These are phyloP conservation scores for Mycocentrospora acerina DNA, from an alignment of 2,329 filamentous ascomycete genomes.

Conservation along the genomic window DNA sequence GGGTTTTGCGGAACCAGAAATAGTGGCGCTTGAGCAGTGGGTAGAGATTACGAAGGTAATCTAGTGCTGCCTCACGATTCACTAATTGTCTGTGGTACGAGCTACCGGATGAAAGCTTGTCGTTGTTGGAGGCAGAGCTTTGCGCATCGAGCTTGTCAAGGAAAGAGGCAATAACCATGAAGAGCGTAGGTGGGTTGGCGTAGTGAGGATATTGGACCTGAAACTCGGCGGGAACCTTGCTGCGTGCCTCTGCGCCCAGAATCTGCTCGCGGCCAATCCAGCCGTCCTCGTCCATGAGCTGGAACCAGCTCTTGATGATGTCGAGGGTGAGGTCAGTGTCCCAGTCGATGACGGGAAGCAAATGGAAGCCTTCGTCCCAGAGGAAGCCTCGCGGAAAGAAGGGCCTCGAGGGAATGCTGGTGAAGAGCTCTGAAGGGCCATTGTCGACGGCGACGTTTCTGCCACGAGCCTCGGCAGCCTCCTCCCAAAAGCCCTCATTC, in stretches of 20 bases:
- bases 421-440: slow-evolving; percentile 85
- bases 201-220: slow-evolving; percentile 96
- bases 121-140: slow-evolving; percentile 32
- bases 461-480: slow-evolving; percentile 75
- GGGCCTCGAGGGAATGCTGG: slow-evolving; percentile 84
- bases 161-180: slow-evolving; percentile 82
- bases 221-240: slow-evolving; percentile 91
- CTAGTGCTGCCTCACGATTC: slow-evolving; percentile 65
- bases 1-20: slow-evolving; percentile 92
- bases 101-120: slow-evolving; percentile 40
- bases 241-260: slow-evolving; percentile 84
- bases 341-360: slow-evolving; percentile 90
- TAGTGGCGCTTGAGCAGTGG: slow-evolving; percentile 87
- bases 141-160: slow-evolving; percentile 70
- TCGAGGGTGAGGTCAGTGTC: slow-evolving; percentile 82
- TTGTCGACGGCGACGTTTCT: slow-evolving; percentile 70
- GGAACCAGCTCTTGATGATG: slow-evolving; percentile 94
- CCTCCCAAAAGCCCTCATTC: slow-evolving; percentile 93
- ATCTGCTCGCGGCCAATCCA: slow-evolving; percentile 99
- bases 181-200: slow-evolving; percentile 93
- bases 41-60: slow-evolving; percentile 76
- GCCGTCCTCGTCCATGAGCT: slow-evolving; percentile 91
- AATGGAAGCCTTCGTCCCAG: slow-evolving; percentile 97
- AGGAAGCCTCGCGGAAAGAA: slow-evolving; percentile 97
- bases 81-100: slow-evolving; percentile 65